A percentile compares a stretch with the other conserved stretches of the same genome.
Evolutionary conservation across 2,329 filamentous ascomycete species (phyloP).

Genomic region (Paecilomyces niveus): DNA sequence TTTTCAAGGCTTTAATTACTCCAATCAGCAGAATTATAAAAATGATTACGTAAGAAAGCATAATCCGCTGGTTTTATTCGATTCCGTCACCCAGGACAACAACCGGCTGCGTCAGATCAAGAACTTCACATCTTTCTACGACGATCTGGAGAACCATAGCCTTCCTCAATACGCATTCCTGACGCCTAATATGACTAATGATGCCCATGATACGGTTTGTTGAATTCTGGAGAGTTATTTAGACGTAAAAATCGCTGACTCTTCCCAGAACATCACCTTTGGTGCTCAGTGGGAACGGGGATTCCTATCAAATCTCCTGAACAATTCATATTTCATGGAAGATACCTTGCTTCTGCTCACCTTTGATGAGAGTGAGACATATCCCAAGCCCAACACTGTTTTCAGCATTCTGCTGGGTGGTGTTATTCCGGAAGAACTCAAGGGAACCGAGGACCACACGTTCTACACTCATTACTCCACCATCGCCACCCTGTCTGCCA

Average conservation of each 20-base stretch:
- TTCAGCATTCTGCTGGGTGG: slow-evolving; percentile 67
- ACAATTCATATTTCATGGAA: slow-evolving; percentile 64
- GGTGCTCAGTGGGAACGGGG: slow-evolving; percentile 61
- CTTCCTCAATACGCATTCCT: slow-evolving; percentile 62
- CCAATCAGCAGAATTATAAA: slow-evolving; percentile 57
- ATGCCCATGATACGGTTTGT: slow-evolving; percentile 60
- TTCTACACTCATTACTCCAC: slow-evolving; percentile 70
- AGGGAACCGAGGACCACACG: slow-evolving; percentile 60
- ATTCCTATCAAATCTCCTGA: slow-evolving; percentile 65
- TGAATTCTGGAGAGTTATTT: too few relatives aligned
- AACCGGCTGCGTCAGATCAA: slow-evolving; percentile 63
- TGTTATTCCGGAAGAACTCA: slow-evolving; percentile 57
- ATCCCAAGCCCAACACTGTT: slow-evolving; percentile 60
- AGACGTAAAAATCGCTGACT: too few relatives aligned
- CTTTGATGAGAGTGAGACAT: slow-evolving; percentile 72
- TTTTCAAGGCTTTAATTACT: slow-evolving; percentile 58
- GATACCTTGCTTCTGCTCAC: slow-evolving; percentile 69
- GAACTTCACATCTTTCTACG: slow-evolving; percentile 63
- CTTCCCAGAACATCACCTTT: slow-evolving; percentile 48
- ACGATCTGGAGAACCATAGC: slow-evolving; percentile 55
- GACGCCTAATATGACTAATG: slow-evolving; percentile 51
- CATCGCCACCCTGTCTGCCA: slow-evolving; percentile 59
- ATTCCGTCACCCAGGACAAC: slow-evolving; percentile 54
- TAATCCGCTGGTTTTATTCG: slow-evolving; percentile 60
- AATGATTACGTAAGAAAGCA: slow-evolving; percentile 82